Evolutionary conservation across 2,329 filamentous ascomycete species (phyloP), one percentile per base, ranked within the genome.

Genomic region (Fusarium agapanthi): DNA sequence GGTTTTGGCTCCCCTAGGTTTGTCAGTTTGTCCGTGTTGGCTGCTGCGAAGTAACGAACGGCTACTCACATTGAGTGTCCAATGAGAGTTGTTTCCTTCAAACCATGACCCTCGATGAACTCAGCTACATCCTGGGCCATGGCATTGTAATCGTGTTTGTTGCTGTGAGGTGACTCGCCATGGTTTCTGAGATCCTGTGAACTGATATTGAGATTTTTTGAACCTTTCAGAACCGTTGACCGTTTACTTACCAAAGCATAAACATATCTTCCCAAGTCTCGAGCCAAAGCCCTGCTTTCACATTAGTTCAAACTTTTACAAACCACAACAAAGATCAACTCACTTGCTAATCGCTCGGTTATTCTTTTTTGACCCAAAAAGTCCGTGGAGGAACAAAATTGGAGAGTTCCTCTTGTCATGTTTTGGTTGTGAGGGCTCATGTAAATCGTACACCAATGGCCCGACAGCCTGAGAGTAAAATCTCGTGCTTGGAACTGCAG

Each of bases 301-400:
- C 28, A 28, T 73, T 30, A 72, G 50, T 18, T 26, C 12, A 8
- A 13, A 3, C 6, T 20, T 18, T 18, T 7, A 10, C 6, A 18
- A 20, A 24, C 5, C 28, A 15, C 4, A 14, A 40, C 38, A 47
- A 53, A 13, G 2, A 20, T 3, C 48, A 54, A 84, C 92, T 81
- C 86, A 97, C 95, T 95, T 97, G 92, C 95, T 97, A 71, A 98
- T 96, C 78, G 89, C 93, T 81, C 95, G 88, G 80, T 98, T 97
- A 81, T 98, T 98, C 85, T 94, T 95, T 85, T 97, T 97, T 41
- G 94, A 97, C 26, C 95, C 95, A 79, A 98, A 98, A 16, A 98
- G 86, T 3, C 96, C 95, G 80, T 98, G 95, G 78, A 98, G 89
- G 74, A 98, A 93, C 69, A 98, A 83, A 72, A 98, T 94, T 5